A percentile compares a stretch with the other conserved stretches of the same genome.
Evolutionary conservation across 1,139 yeast species (phyloP).

Genomic region (Nakaseomyces bracarensis): DNA sequence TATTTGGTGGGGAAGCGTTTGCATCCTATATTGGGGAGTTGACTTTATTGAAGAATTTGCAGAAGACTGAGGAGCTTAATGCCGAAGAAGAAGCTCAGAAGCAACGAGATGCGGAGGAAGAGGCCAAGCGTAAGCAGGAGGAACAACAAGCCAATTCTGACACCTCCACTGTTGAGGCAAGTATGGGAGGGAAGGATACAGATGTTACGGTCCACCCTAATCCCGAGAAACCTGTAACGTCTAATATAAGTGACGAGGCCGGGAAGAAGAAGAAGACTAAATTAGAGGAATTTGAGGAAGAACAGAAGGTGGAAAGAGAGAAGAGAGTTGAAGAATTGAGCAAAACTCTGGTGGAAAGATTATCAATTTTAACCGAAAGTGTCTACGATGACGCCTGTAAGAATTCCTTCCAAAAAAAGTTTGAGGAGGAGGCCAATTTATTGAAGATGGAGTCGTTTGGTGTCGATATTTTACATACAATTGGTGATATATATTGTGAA

Average conservation of each 20-base stretch:
- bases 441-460: slow-evolving; percentile 94
- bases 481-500: slow-evolving; percentile 68
- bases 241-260: not conserved
- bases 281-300: slow-evolving; percentile 69
- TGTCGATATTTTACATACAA: slow-evolving; percentile 75
- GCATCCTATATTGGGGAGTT: slow-evolving; percentile 84
- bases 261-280: slow-evolving; percentile 41
- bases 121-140: slow-evolving; percentile 14
- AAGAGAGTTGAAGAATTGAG: slow-evolving; percentile 63
- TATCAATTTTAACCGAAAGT: slow-evolving; percentile 78
- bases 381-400: slow-evolving; percentile 63
- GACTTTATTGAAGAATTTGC: slow-evolving; percentile 71
- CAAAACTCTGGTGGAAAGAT: slow-evolving; percentile 52
- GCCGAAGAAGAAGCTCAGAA: slow-evolving; percentile 35
- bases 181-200: not conserved
- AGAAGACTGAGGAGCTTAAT: slow-evolving; percentile 50
- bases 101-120: slow-evolving; percentile 32
- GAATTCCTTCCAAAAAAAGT: slow-evolving; percentile 59
- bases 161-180: not conserved
- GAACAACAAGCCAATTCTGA: slow-evolving; percentile 6
- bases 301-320: slow-evolving; percentile 58
- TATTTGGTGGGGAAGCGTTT: slow-evolving; percentile 92
- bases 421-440: slow-evolving; percentile 75
- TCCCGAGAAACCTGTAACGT: slow-evolving; percentile 6
- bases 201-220: slow-evolving; percentile 1